A percentile compares a stretch with the other conserved stretches of the same genome.
phyloP scores from a whole-genome alignment of 345 rosid genomes.

The Erucastrum elatum region DNA sequence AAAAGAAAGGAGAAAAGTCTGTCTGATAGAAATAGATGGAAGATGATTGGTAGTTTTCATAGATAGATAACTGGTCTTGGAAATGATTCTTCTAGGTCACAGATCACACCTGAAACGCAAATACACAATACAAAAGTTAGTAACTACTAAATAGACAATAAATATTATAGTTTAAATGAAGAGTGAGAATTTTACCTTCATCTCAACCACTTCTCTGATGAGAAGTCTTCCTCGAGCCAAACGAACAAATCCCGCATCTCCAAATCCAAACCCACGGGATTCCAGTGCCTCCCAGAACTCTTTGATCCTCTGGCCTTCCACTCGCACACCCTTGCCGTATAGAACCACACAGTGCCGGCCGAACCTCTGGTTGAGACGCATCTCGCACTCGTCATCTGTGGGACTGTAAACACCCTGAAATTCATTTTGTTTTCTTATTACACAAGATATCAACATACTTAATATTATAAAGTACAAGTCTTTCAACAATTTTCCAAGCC shows the following conservation, averaged over 20 bases:
- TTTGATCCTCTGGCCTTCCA: not conserved
- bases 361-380: not conserved
- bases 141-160: too few relatives aligned
- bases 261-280: not conserved
- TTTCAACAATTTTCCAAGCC: too few relatives aligned
- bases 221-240: not conserved
- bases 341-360: not conserved
- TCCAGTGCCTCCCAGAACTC: not conserved
- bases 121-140: too few relatives aligned
- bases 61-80: too few relatives aligned
- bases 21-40: not conserved
- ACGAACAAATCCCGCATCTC: not conserved
- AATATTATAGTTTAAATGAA: not conserved
- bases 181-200: not conserved
- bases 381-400: not conserved
- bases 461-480: too few relatives aligned
- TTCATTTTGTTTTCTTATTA: not conserved
- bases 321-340: not conserved
- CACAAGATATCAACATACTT: not conserved
- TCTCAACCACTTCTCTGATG: not conserved
- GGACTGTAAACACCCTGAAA: not conserved
- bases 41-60: not conserved
- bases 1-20: not conserved
- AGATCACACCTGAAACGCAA: too few relatives aligned
- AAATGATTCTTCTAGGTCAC: too few relatives aligned